Base-by-base conservation (phyloP, 768 basidiomycete genomes). In the Mycena kentingensis region DNA sequence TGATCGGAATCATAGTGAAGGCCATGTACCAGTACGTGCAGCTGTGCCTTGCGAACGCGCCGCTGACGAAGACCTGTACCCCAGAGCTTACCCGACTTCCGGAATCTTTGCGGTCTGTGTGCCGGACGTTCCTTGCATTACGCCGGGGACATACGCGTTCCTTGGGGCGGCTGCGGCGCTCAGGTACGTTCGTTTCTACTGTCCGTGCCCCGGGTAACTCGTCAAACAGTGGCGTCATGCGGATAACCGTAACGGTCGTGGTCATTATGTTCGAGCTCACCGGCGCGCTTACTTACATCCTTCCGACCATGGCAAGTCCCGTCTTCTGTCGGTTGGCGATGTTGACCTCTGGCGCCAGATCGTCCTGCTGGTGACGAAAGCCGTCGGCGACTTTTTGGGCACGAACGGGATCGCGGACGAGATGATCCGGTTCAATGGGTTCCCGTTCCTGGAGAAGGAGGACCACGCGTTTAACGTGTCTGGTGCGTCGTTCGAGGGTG, bases 241-340 rank as follows among this genome's bases (percentile, higher is more conserved):
- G 95, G 61, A 90, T 98, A 52, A 99, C 97, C 0, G 93, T 98
- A 24, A 93, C 95, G 0, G 94, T 99, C 5, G 97, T 98, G 7
- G 97, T 98, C 29, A 95, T 99, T 70, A 98, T 99, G 94, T 98
- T 98, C 67, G 96, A 98, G 64, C 78, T 99, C 18, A 99, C 97
- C 3, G 97, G 97, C 12, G 96, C 97, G 5, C 69, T 98, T 63
- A 98, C 93, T 18, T 98, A 99, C 65, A 95, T 98, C 60, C 72
- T 99, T 24, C 97, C 97, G 5, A 95, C 93, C 13, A 99, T 99
- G 97, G 96, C 94, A 59, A 61, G 79, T 42, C 63, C 21, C 13
- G 16, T 37, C 31, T 27, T 25, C 22, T 3, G 37, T 37, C 12
- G 10, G 7, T 8, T 37, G 8, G 29, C 16, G 21, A 35, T 36